phyloP scores from a whole-genome alignment of 768 basidiomycete species.

The Termitomyces titanicus region DNA sequence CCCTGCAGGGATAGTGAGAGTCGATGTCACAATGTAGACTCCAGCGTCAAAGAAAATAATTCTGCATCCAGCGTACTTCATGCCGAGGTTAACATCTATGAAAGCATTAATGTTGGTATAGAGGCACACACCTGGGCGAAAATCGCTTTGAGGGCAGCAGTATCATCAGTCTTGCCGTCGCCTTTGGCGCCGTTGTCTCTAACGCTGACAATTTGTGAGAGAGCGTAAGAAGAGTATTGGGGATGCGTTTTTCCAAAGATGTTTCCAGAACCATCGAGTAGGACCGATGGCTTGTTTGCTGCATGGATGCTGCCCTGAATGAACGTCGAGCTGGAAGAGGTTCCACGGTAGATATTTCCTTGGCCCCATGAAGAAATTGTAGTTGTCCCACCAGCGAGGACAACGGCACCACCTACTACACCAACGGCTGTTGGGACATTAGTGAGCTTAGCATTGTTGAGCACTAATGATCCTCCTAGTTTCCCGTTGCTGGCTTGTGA shows the following conservation, averaged over 20 bases:
- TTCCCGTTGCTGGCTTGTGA: constrained; percentile 41
- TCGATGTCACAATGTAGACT: constrained; percentile 49
- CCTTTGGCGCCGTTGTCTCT: constrained; percentile 67
- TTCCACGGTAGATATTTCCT: constrained; percentile 42
- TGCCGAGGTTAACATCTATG: neutral
- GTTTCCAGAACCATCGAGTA: constrained; percentile 54
- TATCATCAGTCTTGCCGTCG: constrained; percentile 78
- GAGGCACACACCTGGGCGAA: constrained; percentile 44
- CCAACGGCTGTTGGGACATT: constrained; percentile 65
- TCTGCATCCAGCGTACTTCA: constrained; percentile 65
- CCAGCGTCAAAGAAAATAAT: constrained; percentile 82
- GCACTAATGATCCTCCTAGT: constrained; percentile 58
- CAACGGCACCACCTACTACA: constrained; percentile 45
- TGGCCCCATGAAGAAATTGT: constrained; percentile 53
- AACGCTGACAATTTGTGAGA: constrained; percentile 67
- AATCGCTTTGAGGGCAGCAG: constrained; percentile 58
- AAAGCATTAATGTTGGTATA: too few relatives aligned
- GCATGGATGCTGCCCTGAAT: constrained; percentile 46
- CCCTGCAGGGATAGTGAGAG: constrained; percentile 53
- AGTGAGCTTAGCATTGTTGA: constrained; percentile 58
- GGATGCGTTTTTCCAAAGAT: constrained; percentile 64
- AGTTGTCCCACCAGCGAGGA: constrained; percentile 58
- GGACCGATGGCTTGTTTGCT: constrained; percentile 49
- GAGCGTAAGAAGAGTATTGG: constrained; percentile 60
- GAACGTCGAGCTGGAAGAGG: constrained; percentile 38